Evolutionary conservation across 371 early-diverging fungal genomes (phyloP), one percentile per base, ranked within the genome.

Genomic region (Apophysomyces ossiformis): DNA sequence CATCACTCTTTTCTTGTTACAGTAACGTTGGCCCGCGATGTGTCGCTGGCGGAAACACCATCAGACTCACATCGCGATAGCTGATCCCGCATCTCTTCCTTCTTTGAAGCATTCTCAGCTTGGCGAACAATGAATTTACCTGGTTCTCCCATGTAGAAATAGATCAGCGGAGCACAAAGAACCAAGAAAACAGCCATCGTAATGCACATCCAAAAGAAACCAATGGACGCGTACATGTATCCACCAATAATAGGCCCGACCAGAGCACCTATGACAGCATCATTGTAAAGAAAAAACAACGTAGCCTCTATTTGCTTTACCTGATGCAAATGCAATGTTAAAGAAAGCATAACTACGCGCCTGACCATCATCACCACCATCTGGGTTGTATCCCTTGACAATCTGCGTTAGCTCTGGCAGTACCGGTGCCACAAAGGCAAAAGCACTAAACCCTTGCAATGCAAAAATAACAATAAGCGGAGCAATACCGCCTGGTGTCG

Each of bases 281-380:
- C 32, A 26, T 26, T 26, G 32, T 26, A 26, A 26, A 26, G 32
- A 39, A 57, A 57, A 35, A 15, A 46, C 36, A 38, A 13, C 8
- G 6, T 60, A 43, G n/a, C 11, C 3, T 39, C 47, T 15, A 18
- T 26, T 36, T 35, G 5, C 16, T 76, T 67, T 78, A 4, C 86
- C 86, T 11, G 76, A 65, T 11, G 71, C 78, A 68, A 83, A 85
- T 1, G 84, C 77, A 45, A 85, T 74, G 66, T 86, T 86, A 64
- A 86, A 81, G 39, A 86, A 62, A 6, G 79, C 83, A 68, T 81
- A 85, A 1, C 77, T 77, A 50, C 76, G 74, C 7, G 76, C 83
- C 50, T 70, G 79, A 2, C 80, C 83, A 26, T 75, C 74, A 61
- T 81, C 82, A 2, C 78, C 78, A 37, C 65, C 71, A 13, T 73